Conservation (phyloP, 2,329 filamentous ascomycete genomes). For the Endoconidiophora polonica region DNA sequence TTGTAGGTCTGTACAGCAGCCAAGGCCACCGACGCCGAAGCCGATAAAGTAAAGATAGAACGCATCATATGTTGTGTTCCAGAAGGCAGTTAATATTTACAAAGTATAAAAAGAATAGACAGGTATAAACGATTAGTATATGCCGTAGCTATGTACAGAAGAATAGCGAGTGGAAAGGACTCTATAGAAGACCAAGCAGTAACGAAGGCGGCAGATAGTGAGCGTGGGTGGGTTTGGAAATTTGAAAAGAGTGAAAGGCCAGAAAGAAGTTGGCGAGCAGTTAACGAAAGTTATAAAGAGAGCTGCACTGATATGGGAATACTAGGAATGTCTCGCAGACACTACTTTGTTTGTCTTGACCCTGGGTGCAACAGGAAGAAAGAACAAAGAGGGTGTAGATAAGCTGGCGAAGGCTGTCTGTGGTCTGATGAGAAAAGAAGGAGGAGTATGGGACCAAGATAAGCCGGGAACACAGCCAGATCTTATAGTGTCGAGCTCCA, state of each 20-base stretch:
- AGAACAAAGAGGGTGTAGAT: too few relatives aligned
- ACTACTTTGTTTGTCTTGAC: too few relatives aligned
- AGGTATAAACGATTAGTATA: not conserved
- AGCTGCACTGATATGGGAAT: too few relatives aligned
- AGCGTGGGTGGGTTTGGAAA: not conserved
- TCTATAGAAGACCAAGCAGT: not conserved
- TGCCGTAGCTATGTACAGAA: not conserved
- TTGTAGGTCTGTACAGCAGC: conserved; percentile 10
- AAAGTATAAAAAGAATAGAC: not conserved
- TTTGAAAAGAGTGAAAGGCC: not conserved
- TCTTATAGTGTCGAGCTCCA: too few relatives aligned
- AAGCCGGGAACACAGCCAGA: too few relatives aligned
- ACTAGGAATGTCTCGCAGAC: too few relatives aligned
- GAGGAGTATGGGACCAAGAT: too few relatives aligned
- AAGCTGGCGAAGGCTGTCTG: too few relatives aligned
- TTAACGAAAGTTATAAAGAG: too few relatives aligned
- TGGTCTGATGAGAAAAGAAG: too few relatives aligned
- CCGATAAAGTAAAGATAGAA: not conserved
- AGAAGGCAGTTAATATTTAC: not conserved
- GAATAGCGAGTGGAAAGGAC: not conserved
- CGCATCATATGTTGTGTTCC: conserved; percentile 1
- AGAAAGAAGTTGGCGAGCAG: not conserved
- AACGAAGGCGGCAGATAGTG: not conserved
- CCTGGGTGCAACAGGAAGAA: too few relatives aligned
- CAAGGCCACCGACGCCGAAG: conserved; percentile 3